Evolutionary conservation across 2,329 filamentous ascomycete species (phyloP), one percentile per base, ranked within the genome.

Genomic region (Fusarium sp.): DNA sequence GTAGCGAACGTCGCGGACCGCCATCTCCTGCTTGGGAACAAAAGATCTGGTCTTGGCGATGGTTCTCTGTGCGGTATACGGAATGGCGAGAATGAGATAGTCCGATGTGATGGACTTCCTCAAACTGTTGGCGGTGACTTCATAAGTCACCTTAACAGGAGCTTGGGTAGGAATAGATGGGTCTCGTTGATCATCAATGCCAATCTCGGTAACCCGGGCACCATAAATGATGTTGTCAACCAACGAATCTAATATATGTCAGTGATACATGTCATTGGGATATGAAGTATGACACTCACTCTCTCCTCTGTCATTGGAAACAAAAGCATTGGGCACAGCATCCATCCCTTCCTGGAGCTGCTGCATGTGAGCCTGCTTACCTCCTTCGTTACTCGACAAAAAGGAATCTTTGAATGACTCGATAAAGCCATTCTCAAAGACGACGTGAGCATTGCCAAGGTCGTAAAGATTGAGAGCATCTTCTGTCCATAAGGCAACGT

Each of bases 31-130:
- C 31, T 17, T 22, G 5, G 42, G 31, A 2, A n/a, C 42, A 4
- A 55, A 55, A 2, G 52, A 19, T 8, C 33, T 38, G 1, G 52
- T 28, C 9, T 55, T 55, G 31, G 33, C 17, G 5, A 55, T 39
- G 8, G 52, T 55, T 21, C 42, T 14, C 42, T 55, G 52, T 2
- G 22, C 40, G 0, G 42, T 55, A 3, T 39, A 55, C 0, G 42
- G 52, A 2, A 55, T 55, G 5, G 40, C 40, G 1, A 55, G 40
- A 2, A 55, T 55, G 9, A 55, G 51, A 22, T 55, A 55, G 42
- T 55, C 40, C 1, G 52, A 47, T 4, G 13, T 38, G 9, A 57
- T 52, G 4, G 55, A n/a, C 5, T 43, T 57, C 9, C 15, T 57
- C 3, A 36, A 1, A 5, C 55, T 57, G 11, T 57, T 52, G 36